These are phyloP conservation scores for Penicillium macrosclerotiorum DNA, from an alignment of 495 filamentous ascomycete species.

Conservation along the genomic window DNA sequence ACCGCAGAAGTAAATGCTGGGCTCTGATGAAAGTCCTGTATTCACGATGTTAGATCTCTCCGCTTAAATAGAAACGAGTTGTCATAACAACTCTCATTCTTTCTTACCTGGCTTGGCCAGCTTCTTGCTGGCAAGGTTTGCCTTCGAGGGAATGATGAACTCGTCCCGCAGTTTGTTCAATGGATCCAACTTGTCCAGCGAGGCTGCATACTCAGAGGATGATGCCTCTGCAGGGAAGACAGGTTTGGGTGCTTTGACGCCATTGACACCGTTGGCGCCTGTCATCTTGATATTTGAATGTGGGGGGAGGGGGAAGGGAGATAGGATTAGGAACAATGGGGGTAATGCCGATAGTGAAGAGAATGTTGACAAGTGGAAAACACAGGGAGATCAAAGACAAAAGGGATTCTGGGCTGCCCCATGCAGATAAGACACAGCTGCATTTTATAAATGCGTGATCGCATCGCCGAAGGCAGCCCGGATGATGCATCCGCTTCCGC, in stretches of 20 bases:
- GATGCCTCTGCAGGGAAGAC: conserved; percentile 36
- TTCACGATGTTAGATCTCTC: conserved; percentile 10
- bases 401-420: neutral
- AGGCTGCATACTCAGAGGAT: conserved; percentile 55
- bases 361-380: neutral
- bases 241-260: conserved; percentile 25
- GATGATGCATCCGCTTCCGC: conserved; percentile 27
- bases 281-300: conserved; percentile 6
- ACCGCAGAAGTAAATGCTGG: conserved; percentile 83
- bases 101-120: conserved; percentile 50
- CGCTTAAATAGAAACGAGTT: neutral
- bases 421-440: conserved; percentile 4
- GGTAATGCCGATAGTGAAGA: neutral
- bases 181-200: conserved; percentile 66
- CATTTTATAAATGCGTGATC: conserved; percentile 13
- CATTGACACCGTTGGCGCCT: conserved; percentile 13
- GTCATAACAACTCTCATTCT: neutral
- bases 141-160: conserved; percentile 82
- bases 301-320: neutral
- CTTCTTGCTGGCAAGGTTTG: conserved; percentile 67
- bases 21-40: conserved; percentile 40
- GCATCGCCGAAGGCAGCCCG: conserved; percentile 9
- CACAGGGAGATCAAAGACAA: neutral
- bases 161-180: conserved; percentile 66
- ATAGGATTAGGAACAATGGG: too few relatives aligned